Conservation (phyloP, 192 early-diverging fungal species). For the Umbelopsis sp. region DNA sequence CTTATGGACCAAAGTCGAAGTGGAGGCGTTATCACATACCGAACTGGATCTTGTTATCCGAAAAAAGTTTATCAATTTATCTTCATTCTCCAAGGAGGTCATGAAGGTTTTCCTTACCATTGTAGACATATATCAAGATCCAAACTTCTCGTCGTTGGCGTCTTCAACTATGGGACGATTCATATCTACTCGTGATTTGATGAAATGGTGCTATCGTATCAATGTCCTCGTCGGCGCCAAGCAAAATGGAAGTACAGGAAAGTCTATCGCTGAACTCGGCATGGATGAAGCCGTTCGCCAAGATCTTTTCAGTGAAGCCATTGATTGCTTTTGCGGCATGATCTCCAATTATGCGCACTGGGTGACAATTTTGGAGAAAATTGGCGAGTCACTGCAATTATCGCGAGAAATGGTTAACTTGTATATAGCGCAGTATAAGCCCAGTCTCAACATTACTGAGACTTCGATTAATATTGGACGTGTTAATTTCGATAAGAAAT, state of each 20-base stretch:
- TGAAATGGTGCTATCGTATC: constrained; percentile 90
- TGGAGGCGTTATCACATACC: constrained; percentile 59
- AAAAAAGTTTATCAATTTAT: constrained; percentile 55
- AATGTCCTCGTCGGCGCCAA: constrained; percentile 48
- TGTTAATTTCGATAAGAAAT: constrained; percentile 44
- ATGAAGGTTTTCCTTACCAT: constrained; percentile 59
- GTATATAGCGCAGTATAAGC: constrained; percentile 71
- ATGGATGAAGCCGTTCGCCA: constrained; percentile 54
- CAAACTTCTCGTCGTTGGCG: constrained; percentile 45
- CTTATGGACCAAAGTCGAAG: constrained; percentile 81
- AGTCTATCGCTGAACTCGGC: constrained; percentile 17
- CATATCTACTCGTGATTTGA: constrained; percentile 83
- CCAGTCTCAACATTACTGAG: constrained; percentile 50
- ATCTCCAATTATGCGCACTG: constrained; percentile 70
- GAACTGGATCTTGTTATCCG: constrained; percentile 72
- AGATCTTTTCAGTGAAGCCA: constrained; percentile 80
- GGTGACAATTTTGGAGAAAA: constrained; percentile 56
- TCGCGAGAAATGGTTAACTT: constrained; percentile 68
- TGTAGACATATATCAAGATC: constrained; percentile 46
- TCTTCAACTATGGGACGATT: constrained; percentile 54
- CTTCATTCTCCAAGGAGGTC: constrained; percentile 52
- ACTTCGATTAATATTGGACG: constrained; percentile 56
- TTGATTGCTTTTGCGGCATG: constrained; percentile 87
- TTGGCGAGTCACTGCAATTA: constrained; percentile 75
- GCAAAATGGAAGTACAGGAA: constrained; percentile 17